Evolutionary conservation across 2,329 filamentous ascomycete genomes (phyloP).

Genomic region (Aspergillus latus): DNA sequence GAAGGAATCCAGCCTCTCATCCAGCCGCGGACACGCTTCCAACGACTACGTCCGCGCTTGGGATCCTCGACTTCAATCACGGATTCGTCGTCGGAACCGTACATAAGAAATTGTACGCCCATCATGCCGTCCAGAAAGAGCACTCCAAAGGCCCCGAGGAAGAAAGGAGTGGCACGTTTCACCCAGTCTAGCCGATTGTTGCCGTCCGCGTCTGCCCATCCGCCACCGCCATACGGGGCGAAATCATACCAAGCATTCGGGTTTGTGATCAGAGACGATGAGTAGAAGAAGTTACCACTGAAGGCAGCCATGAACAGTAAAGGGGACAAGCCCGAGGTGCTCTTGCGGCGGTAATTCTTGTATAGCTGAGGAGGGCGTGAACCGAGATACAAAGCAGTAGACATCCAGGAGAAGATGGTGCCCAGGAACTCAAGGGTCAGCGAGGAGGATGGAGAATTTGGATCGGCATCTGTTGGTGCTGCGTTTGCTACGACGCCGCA

Average conservation of each 20-base stretch:
- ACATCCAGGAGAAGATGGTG: constrained; percentile 57
- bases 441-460: constrained; percentile 20
- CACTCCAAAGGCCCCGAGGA: constrained; percentile 65
- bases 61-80: constrained; percentile 50
- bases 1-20: constrained; percentile 66
- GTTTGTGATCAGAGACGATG: constrained; percentile 60
- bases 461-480: constrained; percentile 31
- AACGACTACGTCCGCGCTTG: constrained; percentile 46
- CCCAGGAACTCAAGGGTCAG: constrained; percentile 47
- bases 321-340: constrained; percentile 63
- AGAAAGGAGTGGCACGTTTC: constrained; percentile 60
- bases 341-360: constrained; percentile 64
- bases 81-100: constrained; percentile 51
- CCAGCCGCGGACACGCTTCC: constrained; percentile 62
- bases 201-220: constrained; percentile 60
- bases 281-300: constrained; percentile 68
- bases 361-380: constrained; percentile 65
- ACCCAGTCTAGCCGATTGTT: constrained; percentile 59
- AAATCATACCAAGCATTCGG: constrained; percentile 63
- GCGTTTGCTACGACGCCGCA: constrained; percentile 47
- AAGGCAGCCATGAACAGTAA: constrained; percentile 66
- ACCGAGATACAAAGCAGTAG: constrained; percentile 57
- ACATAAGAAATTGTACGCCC: constrained; percentile 62
- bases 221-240: constrained; percentile 56
- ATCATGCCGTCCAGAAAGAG: constrained; percentile 62